These are phyloP conservation scores for Lanmaoa pseudosensibilis DNA, from an alignment of 768 basidiomycete genomes.

Conservation along the genomic window DNA sequence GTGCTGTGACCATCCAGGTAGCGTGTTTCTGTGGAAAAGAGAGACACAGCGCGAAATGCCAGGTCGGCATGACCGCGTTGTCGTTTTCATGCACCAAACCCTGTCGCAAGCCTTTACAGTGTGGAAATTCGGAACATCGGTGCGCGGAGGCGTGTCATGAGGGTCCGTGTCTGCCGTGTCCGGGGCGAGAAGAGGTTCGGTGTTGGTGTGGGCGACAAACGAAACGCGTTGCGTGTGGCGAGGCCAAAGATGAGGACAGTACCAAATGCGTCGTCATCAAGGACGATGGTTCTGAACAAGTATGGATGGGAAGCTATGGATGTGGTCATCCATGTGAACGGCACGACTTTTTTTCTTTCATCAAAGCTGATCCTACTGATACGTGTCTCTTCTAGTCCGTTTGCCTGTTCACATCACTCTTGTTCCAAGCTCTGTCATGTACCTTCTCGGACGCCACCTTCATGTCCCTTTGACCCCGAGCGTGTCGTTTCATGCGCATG, in stretches of 20 bases:
- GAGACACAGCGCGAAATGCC: constrained; percentile 37
- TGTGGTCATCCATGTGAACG: constrained; percentile 65
- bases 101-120: constrained; percentile 51
- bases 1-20: constrained; percentile 73
- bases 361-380: neutral
- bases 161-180: constrained; percentile 71
- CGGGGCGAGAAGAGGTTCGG: constrained; percentile 46
- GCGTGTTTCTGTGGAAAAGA: constrained; percentile 78
- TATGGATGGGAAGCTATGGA: constrained; percentile 65
- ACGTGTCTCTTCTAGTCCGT: constrained; percentile 41
- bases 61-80: constrained; percentile 43
- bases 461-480: constrained; percentile 74
- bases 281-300: constrained; percentile 36
- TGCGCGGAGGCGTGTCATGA: constrained; percentile 75
- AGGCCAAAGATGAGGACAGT: constrained; percentile 47
- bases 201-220: constrained; percentile 84
- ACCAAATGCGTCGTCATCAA: constrained; percentile 26
- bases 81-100: constrained; percentile 37
- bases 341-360: constrained; percentile 30
- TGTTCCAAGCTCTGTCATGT: constrained; percentile 81
- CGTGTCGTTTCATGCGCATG: constrained; percentile 79
- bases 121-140: constrained; percentile 62
- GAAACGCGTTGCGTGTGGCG: constrained; percentile 64
- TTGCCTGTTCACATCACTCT: constrained; percentile 74
- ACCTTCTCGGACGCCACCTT: constrained; percentile 52